phyloP scores from a whole-genome alignment of 306 rosid genomes.

The Acacia acuminata region DNA sequence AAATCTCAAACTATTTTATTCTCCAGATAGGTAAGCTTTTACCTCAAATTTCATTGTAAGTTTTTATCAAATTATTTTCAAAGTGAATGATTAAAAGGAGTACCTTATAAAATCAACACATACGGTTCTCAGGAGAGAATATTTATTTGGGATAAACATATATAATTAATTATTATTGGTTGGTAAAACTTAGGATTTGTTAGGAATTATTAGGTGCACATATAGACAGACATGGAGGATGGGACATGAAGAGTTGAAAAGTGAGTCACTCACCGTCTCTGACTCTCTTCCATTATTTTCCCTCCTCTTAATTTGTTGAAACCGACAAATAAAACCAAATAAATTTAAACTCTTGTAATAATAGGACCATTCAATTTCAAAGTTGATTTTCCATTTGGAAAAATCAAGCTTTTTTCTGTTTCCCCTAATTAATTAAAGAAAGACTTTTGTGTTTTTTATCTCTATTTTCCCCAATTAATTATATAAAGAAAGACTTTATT shows the following conservation, averaged over 20 bases:
- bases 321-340: constrained; percentile 4
- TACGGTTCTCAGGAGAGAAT: too few relatives aligned
- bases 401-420: background rate
- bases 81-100: too few relatives aligned
- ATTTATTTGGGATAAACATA: background rate
- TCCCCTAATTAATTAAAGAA: background rate
- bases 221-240: background rate
- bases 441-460: background rate
- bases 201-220: constrained; percentile 19
- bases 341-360: background rate
- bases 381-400: background rate
- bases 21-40: too few relatives aligned
- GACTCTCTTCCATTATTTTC: too few relatives aligned
- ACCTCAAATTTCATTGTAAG: too few relatives aligned
- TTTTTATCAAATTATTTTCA: too few relatives aligned
- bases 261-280: background rate
- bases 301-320: background rate
- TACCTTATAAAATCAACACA: too few relatives aligned
- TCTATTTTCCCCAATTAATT: background rate
- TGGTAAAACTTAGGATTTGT: background rate
- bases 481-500: background rate
- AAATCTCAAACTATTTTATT: too few relatives aligned
- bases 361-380: background rate
- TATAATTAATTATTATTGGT: background rate
- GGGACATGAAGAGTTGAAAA: background rate